phyloP scores from a whole-genome alignment of 2,329 filamentous ascomycete genomes.

The Diaporthe vexans region DNA sequence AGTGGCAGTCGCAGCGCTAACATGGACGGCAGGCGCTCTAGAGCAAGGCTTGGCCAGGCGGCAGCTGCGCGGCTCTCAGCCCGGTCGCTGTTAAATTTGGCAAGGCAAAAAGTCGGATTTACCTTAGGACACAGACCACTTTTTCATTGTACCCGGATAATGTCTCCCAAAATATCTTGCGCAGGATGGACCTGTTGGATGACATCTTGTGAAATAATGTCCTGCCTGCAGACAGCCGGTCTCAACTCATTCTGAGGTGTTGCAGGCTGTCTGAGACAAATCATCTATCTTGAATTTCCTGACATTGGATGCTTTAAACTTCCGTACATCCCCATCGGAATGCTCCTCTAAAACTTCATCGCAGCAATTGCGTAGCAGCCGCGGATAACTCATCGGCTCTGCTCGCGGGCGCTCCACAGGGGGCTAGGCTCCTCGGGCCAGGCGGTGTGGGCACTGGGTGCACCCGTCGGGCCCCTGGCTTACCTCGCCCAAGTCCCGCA shows the following conservation, averaged over 20 bases:
- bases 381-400: neutral
- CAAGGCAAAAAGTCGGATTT: neutral
- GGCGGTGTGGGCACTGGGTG: constrained; percentile 29
- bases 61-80: neutral
- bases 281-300: neutral
- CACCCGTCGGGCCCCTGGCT: neutral
- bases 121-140: neutral
- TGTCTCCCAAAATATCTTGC: neutral
- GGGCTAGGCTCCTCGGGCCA: constrained; percentile 23
- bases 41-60: neutral
- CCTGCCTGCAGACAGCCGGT: neutral
- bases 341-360: no score
- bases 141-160: neutral
- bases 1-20: neutral
- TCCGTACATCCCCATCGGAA: neutral
- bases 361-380: neutral
- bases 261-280: neutral
- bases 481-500: constrained; percentile 12
- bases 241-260: neutral
- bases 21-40: neutral
- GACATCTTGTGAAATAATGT: neutral
- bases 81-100: neutral
- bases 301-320: neutral
- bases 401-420: constrained; percentile 18
- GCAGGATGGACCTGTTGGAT: no score